Evolutionary conservation across 2,329 filamentous ascomycete species (phyloP), one percentile per base, ranked within the genome.

Genomic region (Endoconidiophora polonica): DNA sequence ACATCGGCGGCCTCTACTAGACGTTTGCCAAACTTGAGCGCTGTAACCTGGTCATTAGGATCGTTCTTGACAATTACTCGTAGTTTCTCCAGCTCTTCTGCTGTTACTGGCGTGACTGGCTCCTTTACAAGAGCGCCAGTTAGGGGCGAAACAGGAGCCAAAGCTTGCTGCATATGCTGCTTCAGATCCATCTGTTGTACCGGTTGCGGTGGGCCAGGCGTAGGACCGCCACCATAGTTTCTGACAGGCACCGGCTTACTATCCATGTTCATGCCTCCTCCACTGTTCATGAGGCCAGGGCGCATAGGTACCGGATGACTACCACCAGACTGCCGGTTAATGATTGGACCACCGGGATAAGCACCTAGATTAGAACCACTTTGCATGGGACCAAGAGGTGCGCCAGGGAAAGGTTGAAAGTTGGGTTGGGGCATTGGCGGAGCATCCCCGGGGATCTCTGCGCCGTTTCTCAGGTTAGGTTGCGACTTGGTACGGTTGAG

Each of bases 1-100:
- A 84, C 77, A 10, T 80, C 79, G 0, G 86, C 78, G 1, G 90
- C 91, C 65, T 95, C 87, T 1, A 94, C 79, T 4, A 95, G 69
- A 58, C 83, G 86, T 66, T 88, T 90, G 1, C 85, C 87, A 16
- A 94, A 70, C 7, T 71, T 68, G 50, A 98, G 68, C 12, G 84
- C 81, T 2, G 78, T 73, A 44, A 74, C 74, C 54, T 83, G 76
- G 56, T 95, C 86, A 26, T 72, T 71, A 0, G 87, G 78, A 54
- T 87, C 83, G 23, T 69, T 70, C 61, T 83, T 84, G 55, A 83
- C 79, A 5, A 70, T 66, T 58, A 76, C 75, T 29, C 85, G 79
- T 6, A 96, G 67, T 20, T 73, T 72, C 57, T 93, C 83, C 5
- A 98, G 69, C 61, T 94, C 85, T 41, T 83, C 77, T 2, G 74